These are phyloP conservation scores for Penicillium sp. DNA, from an alignment of 2,329 filamentous ascomycete species.

Conservation along the genomic window DNA sequence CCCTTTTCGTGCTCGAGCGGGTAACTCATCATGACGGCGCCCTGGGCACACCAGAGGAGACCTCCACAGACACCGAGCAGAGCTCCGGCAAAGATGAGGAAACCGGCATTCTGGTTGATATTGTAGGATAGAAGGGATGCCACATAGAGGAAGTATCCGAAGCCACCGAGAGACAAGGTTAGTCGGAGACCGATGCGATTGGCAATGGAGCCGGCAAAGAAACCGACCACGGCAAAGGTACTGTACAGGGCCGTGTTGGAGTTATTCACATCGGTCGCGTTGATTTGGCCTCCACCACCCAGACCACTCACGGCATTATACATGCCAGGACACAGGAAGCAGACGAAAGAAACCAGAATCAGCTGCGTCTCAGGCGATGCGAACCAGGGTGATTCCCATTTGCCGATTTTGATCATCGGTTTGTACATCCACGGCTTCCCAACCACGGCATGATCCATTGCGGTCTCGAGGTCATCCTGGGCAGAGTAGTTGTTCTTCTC, in stretches of 20 bases:
- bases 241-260: constrained; percentile 68
- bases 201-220: constrained; percentile 54
- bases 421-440: constrained; percentile 62
- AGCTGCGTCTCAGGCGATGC: constrained; percentile 69
- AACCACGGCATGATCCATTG: constrained; percentile 17
- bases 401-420: constrained; percentile 49
- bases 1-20: constrained; percentile 77
- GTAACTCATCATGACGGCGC: constrained; percentile 67
- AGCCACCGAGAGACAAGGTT: constrained; percentile 44
- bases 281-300: constrained; percentile 59
- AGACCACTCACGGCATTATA: constrained; percentile 64
- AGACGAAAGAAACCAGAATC: constrained; percentile 64
- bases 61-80: constrained; percentile 48
- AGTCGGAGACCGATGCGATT: constrained; percentile 43
- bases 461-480: constrained; percentile 24
- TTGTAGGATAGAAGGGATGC: constrained; percentile 49
- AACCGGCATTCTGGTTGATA: constrained; percentile 45
- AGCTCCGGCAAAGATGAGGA: constrained; percentile 48
- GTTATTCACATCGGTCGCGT: constrained; percentile 57
- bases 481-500: constrained; percentile 30
- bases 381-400: constrained; percentile 58
- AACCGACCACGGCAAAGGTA: constrained; percentile 62
- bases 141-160: constrained; percentile 48
- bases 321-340: constrained; percentile 69
- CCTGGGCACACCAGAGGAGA: constrained; percentile 49